These are phyloP conservation scores for Calvatia gigantea DNA, from an alignment of 768 basidiomycete species.

Conservation along the genomic window DNA sequence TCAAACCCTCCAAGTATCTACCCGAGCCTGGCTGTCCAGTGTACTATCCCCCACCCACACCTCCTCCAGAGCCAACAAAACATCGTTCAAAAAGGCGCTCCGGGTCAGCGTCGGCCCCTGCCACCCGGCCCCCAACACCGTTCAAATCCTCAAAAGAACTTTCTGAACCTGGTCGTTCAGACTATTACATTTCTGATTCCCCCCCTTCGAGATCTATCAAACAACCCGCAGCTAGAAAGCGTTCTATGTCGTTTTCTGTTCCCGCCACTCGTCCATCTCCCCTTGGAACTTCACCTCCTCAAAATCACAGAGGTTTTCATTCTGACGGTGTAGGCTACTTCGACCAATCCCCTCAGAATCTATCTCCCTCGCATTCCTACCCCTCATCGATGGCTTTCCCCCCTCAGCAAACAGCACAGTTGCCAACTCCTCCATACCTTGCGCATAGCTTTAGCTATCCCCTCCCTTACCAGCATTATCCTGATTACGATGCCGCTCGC, in stretches of 20 bases:
- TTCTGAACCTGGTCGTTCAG: not conserved
- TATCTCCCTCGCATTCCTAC: slow-evolving; percentile 8
- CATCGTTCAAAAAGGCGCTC: not conserved
- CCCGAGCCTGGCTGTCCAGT: no score
- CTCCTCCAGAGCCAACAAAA: not conserved
- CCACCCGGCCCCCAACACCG: not conserved
- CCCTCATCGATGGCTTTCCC: slow-evolving; percentile 11
- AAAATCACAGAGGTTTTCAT: slow-evolving; percentile 1
- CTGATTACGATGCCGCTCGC: slow-evolving; percentile 3
- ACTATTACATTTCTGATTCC: not conserved
- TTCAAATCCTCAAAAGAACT: not conserved
- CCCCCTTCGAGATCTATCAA: not conserved
- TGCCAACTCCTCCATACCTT: slow-evolving; percentile 2
- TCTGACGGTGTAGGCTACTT: not conserved
- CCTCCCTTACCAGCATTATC: slow-evolving; percentile 8
- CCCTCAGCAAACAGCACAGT: not conserved
- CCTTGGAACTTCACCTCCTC: not conserved
- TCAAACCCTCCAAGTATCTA: not conserved
- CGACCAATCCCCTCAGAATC: slow-evolving; percentile 11
- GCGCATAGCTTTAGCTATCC: slow-evolving; percentile 5
- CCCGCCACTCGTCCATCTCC: not conserved
- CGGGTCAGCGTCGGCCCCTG: not conserved
- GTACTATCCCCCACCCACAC: not conserved
- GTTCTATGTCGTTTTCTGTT: slow-evolving; percentile 10
- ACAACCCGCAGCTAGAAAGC: not conserved